Percentiles rank a stretch among this genome's conserved stretches.
Conservation (phyloP, 1,139 yeast genomes). For the Kazachstania sp. region DNA sequence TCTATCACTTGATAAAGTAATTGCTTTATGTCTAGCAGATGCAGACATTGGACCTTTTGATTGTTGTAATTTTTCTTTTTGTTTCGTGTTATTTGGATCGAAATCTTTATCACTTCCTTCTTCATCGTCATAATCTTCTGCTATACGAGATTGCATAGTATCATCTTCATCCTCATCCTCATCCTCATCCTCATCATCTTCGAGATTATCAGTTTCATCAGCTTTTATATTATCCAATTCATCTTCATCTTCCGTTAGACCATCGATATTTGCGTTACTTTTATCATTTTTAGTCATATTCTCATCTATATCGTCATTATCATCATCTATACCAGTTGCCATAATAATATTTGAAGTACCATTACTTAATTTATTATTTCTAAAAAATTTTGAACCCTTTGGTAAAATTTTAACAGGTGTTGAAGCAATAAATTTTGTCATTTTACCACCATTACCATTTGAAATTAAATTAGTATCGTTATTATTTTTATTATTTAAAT, state of each 20-base stretch:
- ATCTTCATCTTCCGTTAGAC: conserved; percentile 7
- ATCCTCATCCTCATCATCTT: conserved; percentile 8
- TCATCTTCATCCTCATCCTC: conserved; percentile 13
- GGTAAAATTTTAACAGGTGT: not conserved
- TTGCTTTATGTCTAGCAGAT: conserved; percentile 11
- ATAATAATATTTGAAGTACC: not conserved
- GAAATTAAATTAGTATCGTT: not conserved
- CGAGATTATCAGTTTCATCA: conserved; percentile 6
- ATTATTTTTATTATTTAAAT: too few species aligned
- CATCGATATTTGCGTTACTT: conserved; percentile 3
- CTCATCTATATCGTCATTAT: not conserved
- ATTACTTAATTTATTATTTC: not conserved
- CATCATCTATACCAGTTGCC: conserved; percentile 6
- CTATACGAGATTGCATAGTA: not conserved
- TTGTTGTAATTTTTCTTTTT: conserved; percentile 1
- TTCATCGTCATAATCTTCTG: conserved; percentile 15
- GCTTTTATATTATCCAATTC: not conserved
- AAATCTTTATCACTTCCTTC: conserved; percentile 26
- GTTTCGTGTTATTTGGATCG: conserved; percentile 16
- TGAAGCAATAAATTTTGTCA: not conserved
- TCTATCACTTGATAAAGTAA: conserved; percentile 24
- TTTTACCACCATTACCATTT: not conserved
- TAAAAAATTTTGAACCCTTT: too few species aligned
- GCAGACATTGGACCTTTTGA: conserved; percentile 4
- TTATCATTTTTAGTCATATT: conserved; percentile 4